These are phyloP conservation scores for Coemansia sp. DNA, from an alignment of 192 early-diverging fungal genomes.

Conservation along the genomic window DNA sequence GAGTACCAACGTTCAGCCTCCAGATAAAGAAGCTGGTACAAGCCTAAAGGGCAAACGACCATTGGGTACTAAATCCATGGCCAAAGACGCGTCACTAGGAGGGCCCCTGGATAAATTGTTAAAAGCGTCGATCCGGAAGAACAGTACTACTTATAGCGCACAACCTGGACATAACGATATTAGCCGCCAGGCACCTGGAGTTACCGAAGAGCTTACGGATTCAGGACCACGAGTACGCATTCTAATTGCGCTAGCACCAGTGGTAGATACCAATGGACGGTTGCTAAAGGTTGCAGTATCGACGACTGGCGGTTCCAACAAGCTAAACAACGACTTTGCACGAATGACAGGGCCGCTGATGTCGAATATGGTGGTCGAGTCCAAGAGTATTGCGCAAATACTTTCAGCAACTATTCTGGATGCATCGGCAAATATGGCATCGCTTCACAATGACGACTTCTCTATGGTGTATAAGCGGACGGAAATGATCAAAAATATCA, in stretches of 20 bases:
- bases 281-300: conserved; percentile 38
- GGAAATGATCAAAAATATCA: conserved; percentile 38
- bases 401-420: conserved; percentile 45
- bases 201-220: no score
- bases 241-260: conserved; percentile 34
- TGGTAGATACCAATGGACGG: conserved; percentile 26
- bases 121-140: no score
- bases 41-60: no score
- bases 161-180: no score
- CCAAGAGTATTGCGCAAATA: conserved; percentile 28
- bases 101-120: no score
- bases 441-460: conserved; percentile 42
- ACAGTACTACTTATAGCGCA: no score
- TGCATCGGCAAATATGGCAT: conserved; percentile 47
- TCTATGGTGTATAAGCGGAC: conserved; percentile 38
- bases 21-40: neutral
- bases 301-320: conserved; percentile 27
- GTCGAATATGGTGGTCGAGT: conserved; percentile 28
- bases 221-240: conserved; percentile 15
- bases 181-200: no score
- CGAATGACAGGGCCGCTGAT: conserved; percentile 46
- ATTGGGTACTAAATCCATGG: no score
- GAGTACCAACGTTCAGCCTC: neutral
- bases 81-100: no score
- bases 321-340: conserved; percentile 44